Conservation (phyloP, 495 filamentous ascomycete species). For the Tuber calosporum region DNA sequence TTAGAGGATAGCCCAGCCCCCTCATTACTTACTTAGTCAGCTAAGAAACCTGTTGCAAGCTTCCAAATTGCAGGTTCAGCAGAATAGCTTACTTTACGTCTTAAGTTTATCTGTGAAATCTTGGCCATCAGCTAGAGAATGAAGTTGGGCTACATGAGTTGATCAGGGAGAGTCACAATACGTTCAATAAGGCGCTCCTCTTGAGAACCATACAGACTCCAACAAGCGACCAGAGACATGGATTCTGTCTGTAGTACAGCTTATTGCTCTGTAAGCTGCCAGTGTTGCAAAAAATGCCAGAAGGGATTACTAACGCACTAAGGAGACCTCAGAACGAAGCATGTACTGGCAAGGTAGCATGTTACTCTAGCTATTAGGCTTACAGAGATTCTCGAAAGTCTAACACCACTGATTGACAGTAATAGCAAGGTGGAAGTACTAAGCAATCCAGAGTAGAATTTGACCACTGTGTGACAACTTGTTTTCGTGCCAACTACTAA, state of each 20-base stretch:
- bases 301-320: not conserved
- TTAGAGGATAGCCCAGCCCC: not conserved
- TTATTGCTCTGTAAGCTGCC: not conserved
- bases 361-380: not conserved
- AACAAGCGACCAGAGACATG: not conserved
- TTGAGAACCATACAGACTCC: not conserved
- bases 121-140: not conserved
- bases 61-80: not conserved
- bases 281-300: not conserved
- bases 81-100: not conserved
- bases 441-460: not conserved
- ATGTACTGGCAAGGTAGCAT: not conserved
- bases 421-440: not conserved
- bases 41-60: not conserved
- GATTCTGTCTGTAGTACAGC: not conserved
- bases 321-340: not conserved
- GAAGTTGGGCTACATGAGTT: not conserved
- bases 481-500: not conserved
- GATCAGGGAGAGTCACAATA: not conserved
- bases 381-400: not conserved
- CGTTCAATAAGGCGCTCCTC: not conserved
- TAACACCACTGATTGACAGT: not conserved
- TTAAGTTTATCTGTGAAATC: not conserved
- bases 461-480: not conserved
- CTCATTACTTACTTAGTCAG: not conserved